These are phyloP conservation scores for Leccinellum albellum DNA, from an alignment of 768 basidiomycete genomes.

Conservation along the genomic window DNA sequence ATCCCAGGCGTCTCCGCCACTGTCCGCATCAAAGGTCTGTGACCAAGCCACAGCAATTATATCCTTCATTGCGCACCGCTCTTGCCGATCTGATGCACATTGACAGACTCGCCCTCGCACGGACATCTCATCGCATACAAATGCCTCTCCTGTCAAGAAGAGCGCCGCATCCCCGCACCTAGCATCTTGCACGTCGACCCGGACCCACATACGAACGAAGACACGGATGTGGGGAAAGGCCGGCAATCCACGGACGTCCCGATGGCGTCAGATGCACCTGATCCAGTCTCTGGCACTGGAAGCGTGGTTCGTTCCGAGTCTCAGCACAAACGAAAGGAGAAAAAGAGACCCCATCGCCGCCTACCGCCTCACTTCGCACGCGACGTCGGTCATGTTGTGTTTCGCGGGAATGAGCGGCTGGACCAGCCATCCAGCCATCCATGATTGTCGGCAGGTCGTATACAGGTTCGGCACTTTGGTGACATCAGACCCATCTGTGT, in stretches of 20 bases:
- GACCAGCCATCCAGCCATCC: not conserved
- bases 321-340: constrained; percentile 11
- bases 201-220: not conserved
- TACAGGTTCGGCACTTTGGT: not conserved
- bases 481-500: not conserved
- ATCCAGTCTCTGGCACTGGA: not conserved
- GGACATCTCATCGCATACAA: constrained; percentile 54
- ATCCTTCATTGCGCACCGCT: too few species aligned
- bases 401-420: constrained; percentile 57
- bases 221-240: not conserved
- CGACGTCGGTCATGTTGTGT: constrained; percentile 61
- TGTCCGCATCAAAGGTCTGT: constrained; percentile 63
- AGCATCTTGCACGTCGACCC: constrained; percentile 31
- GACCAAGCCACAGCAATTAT: not conserved
- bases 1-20: constrained; percentile 64
- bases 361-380: constrained; percentile 59
- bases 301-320: not conserved
- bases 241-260: not conserved
- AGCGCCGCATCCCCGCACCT: constrained; percentile 68
- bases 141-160: constrained; percentile 54
- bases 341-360: constrained; percentile 32
- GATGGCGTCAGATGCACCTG: not conserved
- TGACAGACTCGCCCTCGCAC: constrained; percentile 43
- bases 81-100: constrained; percentile 14
- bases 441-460: not conserved